Percentiles rank a stretch among this genome's conserved stretches.
These are phyloP conservation scores for Oryza australiensis DNA, from an alignment of 176 grass and related monocot species.

Conservation along the genomic window DNA sequence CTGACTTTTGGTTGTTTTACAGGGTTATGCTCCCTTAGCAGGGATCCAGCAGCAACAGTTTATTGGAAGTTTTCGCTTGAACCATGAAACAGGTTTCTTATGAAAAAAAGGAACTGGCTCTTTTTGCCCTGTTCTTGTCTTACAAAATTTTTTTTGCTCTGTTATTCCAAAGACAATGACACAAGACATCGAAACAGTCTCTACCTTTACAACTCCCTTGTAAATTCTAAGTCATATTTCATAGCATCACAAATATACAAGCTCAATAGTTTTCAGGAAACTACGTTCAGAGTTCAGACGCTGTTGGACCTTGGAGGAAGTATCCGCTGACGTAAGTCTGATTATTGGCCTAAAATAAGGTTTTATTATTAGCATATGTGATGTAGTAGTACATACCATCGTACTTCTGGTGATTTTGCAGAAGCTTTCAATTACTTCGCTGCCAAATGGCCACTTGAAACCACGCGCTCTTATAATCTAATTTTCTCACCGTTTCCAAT, in stretches of 20 bases:
- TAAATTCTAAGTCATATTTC: conserved; percentile 6
- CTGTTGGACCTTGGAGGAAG: background rate
- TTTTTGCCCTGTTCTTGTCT: background rate
- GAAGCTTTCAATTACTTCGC: background rate
- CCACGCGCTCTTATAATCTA: background rate
- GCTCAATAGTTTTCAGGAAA: conserved; percentile 2
- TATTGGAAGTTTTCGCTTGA: conserved; percentile 41
- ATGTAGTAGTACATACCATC: background rate
- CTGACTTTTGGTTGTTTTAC: conserved; percentile 33
- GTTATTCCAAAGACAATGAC: conserved; percentile 1
- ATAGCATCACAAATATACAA: conserved; percentile 8
- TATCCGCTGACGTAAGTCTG: background rate
- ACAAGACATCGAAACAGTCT: background rate
- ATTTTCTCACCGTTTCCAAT: background rate
- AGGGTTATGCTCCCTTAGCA: conserved; percentile 54
- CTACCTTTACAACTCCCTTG: background rate
- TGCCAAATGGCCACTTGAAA: background rate
- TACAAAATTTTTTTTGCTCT: background rate
- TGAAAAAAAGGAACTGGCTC: background rate
- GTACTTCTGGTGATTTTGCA: background rate
- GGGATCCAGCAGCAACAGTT: conserved; percentile 49
- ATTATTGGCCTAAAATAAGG: background rate
- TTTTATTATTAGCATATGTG: background rate
- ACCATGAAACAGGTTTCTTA: conserved; percentile 39
- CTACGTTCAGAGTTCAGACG: background rate